Conservation (phyloP, 345 rosid species). For the Carallia pectinifolia region DNA sequence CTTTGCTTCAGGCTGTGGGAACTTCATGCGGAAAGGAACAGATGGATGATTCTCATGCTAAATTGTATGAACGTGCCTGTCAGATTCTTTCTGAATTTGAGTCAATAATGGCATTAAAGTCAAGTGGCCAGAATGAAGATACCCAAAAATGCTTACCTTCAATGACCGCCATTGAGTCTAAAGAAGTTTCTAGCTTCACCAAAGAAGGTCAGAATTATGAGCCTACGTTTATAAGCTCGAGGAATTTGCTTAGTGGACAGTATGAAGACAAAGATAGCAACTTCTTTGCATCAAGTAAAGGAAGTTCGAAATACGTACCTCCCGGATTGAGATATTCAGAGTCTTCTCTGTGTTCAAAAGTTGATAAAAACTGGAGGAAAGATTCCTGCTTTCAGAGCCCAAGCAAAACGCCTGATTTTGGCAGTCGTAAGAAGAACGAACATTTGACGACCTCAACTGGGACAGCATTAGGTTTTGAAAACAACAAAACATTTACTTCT, state of each 20-base stretch:
- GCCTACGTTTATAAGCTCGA: not conserved
- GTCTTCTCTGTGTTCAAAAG: not conserved
- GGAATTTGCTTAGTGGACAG: not conserved
- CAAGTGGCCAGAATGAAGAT: constrained; percentile 9
- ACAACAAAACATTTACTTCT: constrained; percentile 9
- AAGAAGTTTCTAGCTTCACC: not conserved
- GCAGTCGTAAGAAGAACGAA: constrained; percentile 20
- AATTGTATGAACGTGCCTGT: constrained; percentile 62
- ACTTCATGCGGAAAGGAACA: constrained; percentile 31
- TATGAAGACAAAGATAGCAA: constrained; percentile 12
- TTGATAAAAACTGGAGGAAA: constrained; percentile 17
- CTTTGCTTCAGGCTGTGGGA: constrained; percentile 50
- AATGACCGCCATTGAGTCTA: constrained; percentile 8
- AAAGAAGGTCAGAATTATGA: not conserved
- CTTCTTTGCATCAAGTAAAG: constrained; percentile 11
- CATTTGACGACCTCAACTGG: constrained; percentile 1
- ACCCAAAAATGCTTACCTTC: constrained; percentile 5
- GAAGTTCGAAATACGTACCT: constrained; percentile 12
- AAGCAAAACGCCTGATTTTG: constrained; percentile 2
- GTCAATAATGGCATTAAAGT: constrained; percentile 12
- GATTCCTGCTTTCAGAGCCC: constrained; percentile 24
- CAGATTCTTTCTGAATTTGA: constrained; percentile 50
- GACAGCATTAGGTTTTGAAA: not conserved
- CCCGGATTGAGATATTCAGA: constrained; percentile 11
- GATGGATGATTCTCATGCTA: constrained; percentile 59